Evolutionary conservation across 306 rosid genomes (phyloP), one percentile per base, ranked within the genome.

Genomic region (Luffa aegyptiaca): DNA sequence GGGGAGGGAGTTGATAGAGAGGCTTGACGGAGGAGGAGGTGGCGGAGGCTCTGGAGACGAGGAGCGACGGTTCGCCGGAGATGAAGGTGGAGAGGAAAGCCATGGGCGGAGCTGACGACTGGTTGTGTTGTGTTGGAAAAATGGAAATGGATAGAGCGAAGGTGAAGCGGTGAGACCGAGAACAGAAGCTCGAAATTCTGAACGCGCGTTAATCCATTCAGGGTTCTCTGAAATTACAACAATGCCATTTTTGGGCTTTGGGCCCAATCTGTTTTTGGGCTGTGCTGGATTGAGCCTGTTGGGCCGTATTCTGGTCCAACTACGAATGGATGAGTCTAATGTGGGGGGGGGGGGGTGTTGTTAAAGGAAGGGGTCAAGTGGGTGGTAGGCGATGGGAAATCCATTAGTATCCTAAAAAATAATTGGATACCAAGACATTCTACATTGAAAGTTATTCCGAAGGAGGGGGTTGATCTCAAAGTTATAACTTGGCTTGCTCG

Each of bases 11-110:
- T 35, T 82, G 51, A 73, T 3, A 52, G 11, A 74, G 69, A 2
- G 80, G 72, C 76, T 73, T 81, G 81, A 82, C 51, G 20, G 66
- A 81, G 52, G 81, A 55, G 48, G 80, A 10, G 21, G 69, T 26
- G 41, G 81, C 31, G 65, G 16, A 35, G 26, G 46, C 8, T 57
- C n/a, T 56, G 51, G 45, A 6, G 8, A 49, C 31, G 11, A 81
- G 81, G 37, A 82, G 79, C 36, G 88, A 71, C 55, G 81, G 56
- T 12, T 87, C 86, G 31, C 87, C 86, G 85, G 88, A 77, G 81
- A 87, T 8, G 75, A 87, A 85, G 82, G 89, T 75, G 73, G 94
- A 83, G 86, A 88, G 45, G 75, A 90, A 84, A 20, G 85, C 86
- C 90, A 87, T 84, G 51, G 81, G 13, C 48, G 81, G 39, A 21